phyloP scores from a whole-genome alignment of 2,329 filamentous ascomycete species.

The Phoma herbarum region DNA sequence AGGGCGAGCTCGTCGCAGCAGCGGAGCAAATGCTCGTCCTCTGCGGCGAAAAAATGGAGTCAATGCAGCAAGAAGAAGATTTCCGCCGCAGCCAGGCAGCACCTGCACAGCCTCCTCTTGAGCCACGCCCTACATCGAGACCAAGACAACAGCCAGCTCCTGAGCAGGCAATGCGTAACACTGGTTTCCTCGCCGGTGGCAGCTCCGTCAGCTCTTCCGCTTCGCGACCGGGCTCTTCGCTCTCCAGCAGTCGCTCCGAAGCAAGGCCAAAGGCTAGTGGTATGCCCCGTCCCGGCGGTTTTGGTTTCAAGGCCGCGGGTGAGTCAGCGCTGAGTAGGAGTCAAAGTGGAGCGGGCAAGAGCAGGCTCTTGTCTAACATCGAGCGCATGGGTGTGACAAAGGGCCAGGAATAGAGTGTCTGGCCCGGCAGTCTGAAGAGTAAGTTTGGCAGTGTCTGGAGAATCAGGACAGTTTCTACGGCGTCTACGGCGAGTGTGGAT shows the following conservation, averaged over 20 bases:
- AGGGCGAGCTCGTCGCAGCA: slow-evolving; percentile 81
- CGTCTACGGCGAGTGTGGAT: slow-evolving; percentile 9
- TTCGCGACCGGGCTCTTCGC: slow-evolving; percentile 39
- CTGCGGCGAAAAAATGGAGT: slow-evolving; percentile 57
- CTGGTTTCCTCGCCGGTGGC: slow-evolving; percentile 44
- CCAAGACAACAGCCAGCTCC: slow-evolving; percentile 27
- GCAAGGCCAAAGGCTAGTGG: slow-evolving; percentile 58
- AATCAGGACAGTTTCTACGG: slow-evolving; percentile 10
- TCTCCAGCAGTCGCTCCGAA: slow-evolving; percentile 38
- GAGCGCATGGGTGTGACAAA: slow-evolving; percentile 78
- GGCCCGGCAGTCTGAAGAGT: slow-evolving; percentile 15
- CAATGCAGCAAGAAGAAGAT: slow-evolving; percentile 50
- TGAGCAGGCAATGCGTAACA: slow-evolving; percentile 41
- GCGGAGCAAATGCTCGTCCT: slow-evolving; percentile 86
- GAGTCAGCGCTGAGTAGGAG: slow-evolving; percentile 43
- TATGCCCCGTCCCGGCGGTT: slow-evolving; percentile 66
- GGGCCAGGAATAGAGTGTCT: slow-evolving; percentile 32
- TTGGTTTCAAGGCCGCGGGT: slow-evolving; percentile 42
- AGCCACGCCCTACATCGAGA: slow-evolving; percentile 22
- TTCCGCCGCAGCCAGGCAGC: slow-evolving; percentile 63
- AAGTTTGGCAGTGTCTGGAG: slow-evolving; percentile 10
- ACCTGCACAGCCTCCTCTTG: slow-evolving; percentile 20
- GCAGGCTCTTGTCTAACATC: slow-evolving; percentile 83
- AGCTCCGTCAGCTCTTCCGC: slow-evolving; percentile 20
- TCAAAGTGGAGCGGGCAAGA: slow-evolving; percentile 58